Percentiles rank a stretch among this genome's conserved stretches.
phyloP scores from a whole-genome alignment of 1,139 yeast genomes.

The Candida tetrigidarum region DNA sequence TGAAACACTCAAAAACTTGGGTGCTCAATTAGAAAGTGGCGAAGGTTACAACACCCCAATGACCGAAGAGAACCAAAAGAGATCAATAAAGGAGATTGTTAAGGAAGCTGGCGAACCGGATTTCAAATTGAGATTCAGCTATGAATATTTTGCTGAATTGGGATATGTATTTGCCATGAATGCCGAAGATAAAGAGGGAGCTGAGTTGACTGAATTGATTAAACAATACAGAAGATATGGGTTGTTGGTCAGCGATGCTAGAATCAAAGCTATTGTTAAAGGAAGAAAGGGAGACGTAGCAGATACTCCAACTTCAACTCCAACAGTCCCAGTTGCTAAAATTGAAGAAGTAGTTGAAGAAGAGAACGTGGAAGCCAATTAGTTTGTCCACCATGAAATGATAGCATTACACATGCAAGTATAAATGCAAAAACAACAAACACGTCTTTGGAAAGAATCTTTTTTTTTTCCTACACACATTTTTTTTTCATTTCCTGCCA shows the following conservation, averaged over 20 bases:
- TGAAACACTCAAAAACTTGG: conserved; percentile 60
- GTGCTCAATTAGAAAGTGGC: conserved; percentile 65
- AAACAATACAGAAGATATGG: conserved; percentile 68
- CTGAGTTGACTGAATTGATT: conserved; percentile 41
- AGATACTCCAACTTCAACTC: not conserved
- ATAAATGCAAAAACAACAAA: too few species aligned
- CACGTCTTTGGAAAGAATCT: conserved; percentile 1
- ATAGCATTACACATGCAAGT: not conserved
- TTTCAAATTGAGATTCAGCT: conserved; percentile 50
- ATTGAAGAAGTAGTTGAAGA: conserved; percentile 10
- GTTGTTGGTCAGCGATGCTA: conserved; percentile 52
- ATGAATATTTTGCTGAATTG: conserved; percentile 56
- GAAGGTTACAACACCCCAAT: conserved; percentile 83
- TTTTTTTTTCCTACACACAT: not conserved
- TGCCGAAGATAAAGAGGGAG: conserved; percentile 33
- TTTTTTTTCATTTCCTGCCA: not conserved
- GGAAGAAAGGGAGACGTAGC: conserved; percentile 34
- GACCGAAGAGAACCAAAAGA: conserved; percentile 27
- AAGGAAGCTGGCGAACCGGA: conserved; percentile 23
- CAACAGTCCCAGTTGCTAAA: not conserved
- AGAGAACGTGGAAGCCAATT: conserved; percentile 2
- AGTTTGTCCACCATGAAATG: too few species aligned
- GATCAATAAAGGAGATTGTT: conserved; percentile 27
- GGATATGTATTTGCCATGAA: conserved; percentile 49
- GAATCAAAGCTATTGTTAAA: conserved; percentile 41